A percentile compares a stretch with the other conserved stretches of the same genome.
These are phyloP conservation scores for Apophysomyces sp. DNA, from an alignment of 371 early-diverging fungal genomes.

Conservation along the genomic window DNA sequence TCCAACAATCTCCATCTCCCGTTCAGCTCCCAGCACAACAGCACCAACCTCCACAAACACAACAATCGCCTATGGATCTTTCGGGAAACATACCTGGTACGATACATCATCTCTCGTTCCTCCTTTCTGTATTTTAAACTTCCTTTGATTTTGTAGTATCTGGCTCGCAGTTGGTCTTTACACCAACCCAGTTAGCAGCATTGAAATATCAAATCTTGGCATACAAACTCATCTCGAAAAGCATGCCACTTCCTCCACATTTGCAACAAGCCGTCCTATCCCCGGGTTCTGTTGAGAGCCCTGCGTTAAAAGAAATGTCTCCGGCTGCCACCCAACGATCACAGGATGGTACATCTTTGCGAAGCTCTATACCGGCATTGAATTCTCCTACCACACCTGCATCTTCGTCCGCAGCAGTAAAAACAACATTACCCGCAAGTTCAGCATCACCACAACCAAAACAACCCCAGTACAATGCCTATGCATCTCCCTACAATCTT, in stretches of 20 bases:
- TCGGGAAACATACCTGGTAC: slow-evolving; percentile 2
- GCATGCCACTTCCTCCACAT: slow-evolving; percentile 69
- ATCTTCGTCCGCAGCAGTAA: not conserved
- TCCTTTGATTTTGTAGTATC: not conserved
- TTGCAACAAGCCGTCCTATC: slow-evolving; percentile 69
- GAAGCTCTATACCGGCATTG: slow-evolving; percentile 8
- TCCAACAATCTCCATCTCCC: slow-evolving; percentile 4
- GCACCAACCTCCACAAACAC: not conserved
- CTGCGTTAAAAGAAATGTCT: slow-evolving; percentile 20
- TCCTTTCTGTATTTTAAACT: not conserved
- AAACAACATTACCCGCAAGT: not conserved
- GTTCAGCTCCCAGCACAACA: slow-evolving; percentile 5
- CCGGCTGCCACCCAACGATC: slow-evolving; percentile 22
- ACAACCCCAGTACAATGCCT: slow-evolving; percentile 22
- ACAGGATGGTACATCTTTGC: slow-evolving; percentile 23
- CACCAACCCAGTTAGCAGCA: slow-evolving; percentile 58
- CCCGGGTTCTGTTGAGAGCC: slow-evolving; percentile 13
- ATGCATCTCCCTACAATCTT: slow-evolving; percentile 54
- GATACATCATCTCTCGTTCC: not conserved
- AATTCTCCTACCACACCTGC: slow-evolving; percentile 8
- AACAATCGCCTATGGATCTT: slow-evolving; percentile 7
- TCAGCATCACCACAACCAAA: not conserved
- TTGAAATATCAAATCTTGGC: slow-evolving; percentile 79
- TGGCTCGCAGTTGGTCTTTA: slow-evolving; percentile 30
- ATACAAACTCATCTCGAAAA: slow-evolving; percentile 75